Evolutionary conservation across 108 stramenopile species (phyloP), one percentile per base, ranked within the genome.

Genomic region (Fistulifera pelliculosa): DNA sequence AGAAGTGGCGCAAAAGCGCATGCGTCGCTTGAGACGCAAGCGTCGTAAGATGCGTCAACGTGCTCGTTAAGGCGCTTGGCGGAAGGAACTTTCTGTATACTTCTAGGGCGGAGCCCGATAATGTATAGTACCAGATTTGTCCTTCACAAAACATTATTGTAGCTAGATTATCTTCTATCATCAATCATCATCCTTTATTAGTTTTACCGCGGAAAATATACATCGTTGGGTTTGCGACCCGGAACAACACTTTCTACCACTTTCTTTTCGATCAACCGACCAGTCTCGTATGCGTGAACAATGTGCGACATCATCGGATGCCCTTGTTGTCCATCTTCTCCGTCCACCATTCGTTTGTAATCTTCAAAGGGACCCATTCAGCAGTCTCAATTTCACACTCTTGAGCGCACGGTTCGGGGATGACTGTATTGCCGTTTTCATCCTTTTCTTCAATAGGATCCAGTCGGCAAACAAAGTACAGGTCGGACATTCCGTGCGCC

Each of bases 31-130:
- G 54, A 82, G 91, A 48, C 80, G 91, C 64, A 93, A 93, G 87
- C 84, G 91, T 56, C 69, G 91, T 47, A 93, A 93, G 87, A 93
- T 93, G 91, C 91, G 91, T 76, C 86, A 88, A 74, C 91, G 91
- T 78, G 91, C 91, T 55, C 85, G 87, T 60, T 93, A 89, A 87
- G 50, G 31, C 31, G 31, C 31, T 35, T 35, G 31, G 8, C 31
- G 31, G 31, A 8, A 35, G 31, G 31, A 35, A 35, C 31, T 35
- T 35, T 35, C 31, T 35, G 31, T 35, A 6, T 35, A 35, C 31
- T 35, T 35, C 31, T 35, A 35, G 31, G 31, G 31, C 31, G 31
- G 31, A 35, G 31, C 31, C 31, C 31, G 6, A 35, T 35, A 35
- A 35, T 35, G 31, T 8, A 35, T 35, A 35, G 31, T 35, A 35